Evolutionary conservation across 2,329 filamentous ascomycete genomes (phyloP), one percentile per base, ranked within the genome.

Genomic region (Calonectria multiphialidica): DNA sequence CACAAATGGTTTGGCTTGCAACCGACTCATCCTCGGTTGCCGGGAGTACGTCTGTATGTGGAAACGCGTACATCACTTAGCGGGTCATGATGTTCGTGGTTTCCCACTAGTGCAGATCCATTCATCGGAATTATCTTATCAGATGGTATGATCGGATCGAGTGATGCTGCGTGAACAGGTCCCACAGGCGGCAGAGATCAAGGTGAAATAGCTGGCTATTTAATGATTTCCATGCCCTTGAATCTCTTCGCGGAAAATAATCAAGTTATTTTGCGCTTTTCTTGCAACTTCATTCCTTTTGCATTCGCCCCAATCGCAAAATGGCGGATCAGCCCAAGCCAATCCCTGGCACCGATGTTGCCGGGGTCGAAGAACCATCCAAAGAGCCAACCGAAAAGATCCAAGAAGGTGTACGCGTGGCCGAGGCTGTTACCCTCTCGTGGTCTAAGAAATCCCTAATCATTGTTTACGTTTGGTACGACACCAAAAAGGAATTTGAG

Each of bases 361-460:
- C n/a, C 10, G 53, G 18, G 33, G 18, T 9, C 25, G 53, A 15
- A 15, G 37, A 44, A 23, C 8, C 21, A 30, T 18, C 37, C 16
- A 68, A 66, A 6, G 64, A 33, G 47, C 37, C 37, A 18, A 6
- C 8, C 9, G 57, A 69, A 35, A 30, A 45, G 15, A 45, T 55
- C 3, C 57, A 69, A 55, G 23, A 53, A 3, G 66, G 57, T 44
- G 66, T 69, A 10, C 55, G 44, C 7, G 25, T 62, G 16, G 66
- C 59, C 16, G 44, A 69, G 33, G 66, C 66, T 18, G 57, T 69
- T 3, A 64, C 66, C 13, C 37, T 63, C 15, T 63, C 66, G 6
- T 69, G 59, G 67, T 53, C 67, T 10, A 63, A 57, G 37, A 55
- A 33, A 16, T 57, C 57, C 10, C 30, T 69, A n/a, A 65, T 69